phyloP scores from a whole-genome alignment of 768 basidiomycete species.

The Boletus insuetus region DNA sequence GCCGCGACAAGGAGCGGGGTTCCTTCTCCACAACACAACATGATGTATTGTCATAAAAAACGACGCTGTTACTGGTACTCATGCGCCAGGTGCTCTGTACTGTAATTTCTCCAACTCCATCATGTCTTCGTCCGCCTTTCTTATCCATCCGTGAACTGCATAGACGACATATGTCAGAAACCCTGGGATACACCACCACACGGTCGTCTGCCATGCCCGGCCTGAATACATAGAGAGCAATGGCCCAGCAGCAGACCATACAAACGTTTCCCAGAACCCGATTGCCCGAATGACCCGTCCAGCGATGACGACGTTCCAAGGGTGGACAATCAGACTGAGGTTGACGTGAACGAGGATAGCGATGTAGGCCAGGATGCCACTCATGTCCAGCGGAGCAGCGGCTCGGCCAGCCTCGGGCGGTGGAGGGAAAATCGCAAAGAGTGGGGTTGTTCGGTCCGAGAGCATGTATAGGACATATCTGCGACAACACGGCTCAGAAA shows the following conservation, averaged over 20 bases:
- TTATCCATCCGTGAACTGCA: conserved; percentile 43
- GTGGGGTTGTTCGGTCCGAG: conserved; percentile 45
- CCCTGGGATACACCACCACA: conserved; percentile 51
- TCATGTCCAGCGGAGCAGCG: conserved; percentile 41
- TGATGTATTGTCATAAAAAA: too few species aligned
- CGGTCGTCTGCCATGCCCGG: conserved; percentile 50
- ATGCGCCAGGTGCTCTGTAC: conserved; percentile 57
- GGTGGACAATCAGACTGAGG: conserved; percentile 43
- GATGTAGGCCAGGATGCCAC: conserved; percentile 44
- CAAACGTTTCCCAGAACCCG: conserved; percentile 31
- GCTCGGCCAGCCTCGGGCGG: conserved; percentile 6
- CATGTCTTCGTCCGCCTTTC: conserved; percentile 45
- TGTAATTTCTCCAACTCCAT: conserved; percentile 50
- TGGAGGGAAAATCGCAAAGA: conserved; percentile 43
- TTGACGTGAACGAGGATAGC: conserved; percentile 52
- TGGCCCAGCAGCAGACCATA: conserved; percentile 47
- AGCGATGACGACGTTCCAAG: conserved; percentile 29
- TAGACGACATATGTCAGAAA: conserved; percentile 45
- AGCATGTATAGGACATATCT: conserved; percentile 52
- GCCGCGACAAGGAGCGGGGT: too few species aligned
- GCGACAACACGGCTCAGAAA: conserved; percentile 6
- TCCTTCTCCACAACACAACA: too few species aligned
- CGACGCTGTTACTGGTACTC: conserved; percentile 7
- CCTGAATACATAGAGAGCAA: conserved; percentile 46
- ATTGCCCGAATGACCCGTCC: conserved; percentile 30